phyloP scores from a whole-genome alignment of 495 filamentous ascomycete genomes.

The Achaetomiella virescens region DNA sequence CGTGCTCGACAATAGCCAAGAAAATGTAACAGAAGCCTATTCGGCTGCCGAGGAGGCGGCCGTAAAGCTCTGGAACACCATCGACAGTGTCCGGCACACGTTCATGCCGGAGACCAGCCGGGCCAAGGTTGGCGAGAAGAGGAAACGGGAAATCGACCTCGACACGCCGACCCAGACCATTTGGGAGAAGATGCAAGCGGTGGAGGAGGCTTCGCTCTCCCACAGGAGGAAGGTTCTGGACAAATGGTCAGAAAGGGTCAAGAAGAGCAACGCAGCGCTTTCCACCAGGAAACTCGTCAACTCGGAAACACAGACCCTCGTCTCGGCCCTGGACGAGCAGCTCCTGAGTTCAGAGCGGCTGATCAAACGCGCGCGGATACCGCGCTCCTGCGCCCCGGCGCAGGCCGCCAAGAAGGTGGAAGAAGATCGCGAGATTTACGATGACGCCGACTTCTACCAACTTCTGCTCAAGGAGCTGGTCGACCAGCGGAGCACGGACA shows the following conservation, averaged over 20 bases:
- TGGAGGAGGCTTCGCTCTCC: constrained; percentile 51
- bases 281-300: constrained; percentile 47
- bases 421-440: constrained; percentile 60
- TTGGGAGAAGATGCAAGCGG: constrained; percentile 63
- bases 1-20: constrained; percentile 32
- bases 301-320: constrained; percentile 55
- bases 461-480: constrained; percentile 85
- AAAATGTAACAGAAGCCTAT: constrained; percentile 43
- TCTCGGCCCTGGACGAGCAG: constrained; percentile 67
- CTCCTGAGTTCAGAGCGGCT: constrained; percentile 62
- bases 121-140: constrained; percentile 44
- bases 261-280: constrained; percentile 32
- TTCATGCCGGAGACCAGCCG: constrained; percentile 31
- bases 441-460: constrained; percentile 92
- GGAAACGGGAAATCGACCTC: constrained; percentile 49
- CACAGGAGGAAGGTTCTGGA: constrained; percentile 52
- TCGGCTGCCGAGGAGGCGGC: constrained; percentile 83
- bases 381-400: constrained; percentile 65
- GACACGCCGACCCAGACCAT: constrained; percentile 54
- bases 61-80: constrained; percentile 74
- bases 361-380: constrained; percentile 56
- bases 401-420: constrained; percentile 51
- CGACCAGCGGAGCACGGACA: constrained; percentile 67
- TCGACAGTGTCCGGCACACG: constrained; percentile 64
- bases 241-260: constrained; percentile 62